These are phyloP conservation scores for Dorcoceras hygrometricum DNA, from an alignment of 257 asterid species.

Conservation along the genomic window DNA sequence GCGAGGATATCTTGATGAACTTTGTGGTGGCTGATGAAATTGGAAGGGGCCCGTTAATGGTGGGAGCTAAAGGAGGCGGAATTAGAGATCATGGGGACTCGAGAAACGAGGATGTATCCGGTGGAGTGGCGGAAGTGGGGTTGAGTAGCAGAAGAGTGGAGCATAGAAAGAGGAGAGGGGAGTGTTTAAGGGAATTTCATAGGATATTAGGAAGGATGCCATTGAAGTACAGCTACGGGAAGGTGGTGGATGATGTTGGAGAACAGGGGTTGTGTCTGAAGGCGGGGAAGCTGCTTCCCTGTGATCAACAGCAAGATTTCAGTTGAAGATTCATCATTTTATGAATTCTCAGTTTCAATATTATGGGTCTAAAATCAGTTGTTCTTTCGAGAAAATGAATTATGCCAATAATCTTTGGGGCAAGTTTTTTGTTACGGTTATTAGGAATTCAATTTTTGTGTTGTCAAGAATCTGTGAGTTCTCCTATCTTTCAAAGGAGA, in stretches of 20 bases:
- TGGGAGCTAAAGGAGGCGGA: slow-evolving; percentile 49
- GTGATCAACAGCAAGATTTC: slow-evolving; percentile 53
- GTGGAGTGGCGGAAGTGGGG: slow-evolving; percentile 61
- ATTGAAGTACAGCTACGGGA: slow-evolving; percentile 71
- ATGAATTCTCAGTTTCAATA: no score
- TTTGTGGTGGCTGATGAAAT: slow-evolving; percentile 58
- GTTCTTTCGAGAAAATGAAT: no score
- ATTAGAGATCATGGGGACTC: slow-evolving; percentile 89
- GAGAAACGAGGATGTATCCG: slow-evolving; percentile 59
- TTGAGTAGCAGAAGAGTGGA: slow-evolving; percentile 72
- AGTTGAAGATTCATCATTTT: slow-evolving; percentile 22
- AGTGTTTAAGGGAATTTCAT: slow-evolving; percentile 72
- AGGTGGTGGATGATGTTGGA: slow-evolving; percentile 61
- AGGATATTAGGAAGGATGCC: slow-evolving; percentile 68
- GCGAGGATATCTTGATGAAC: slow-evolving; percentile 93
- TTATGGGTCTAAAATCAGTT: no score
- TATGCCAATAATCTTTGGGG: no score
- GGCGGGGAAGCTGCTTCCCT: slow-evolving; percentile 57
- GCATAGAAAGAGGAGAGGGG: slow-evolving; percentile 86
- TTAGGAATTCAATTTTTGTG: neutral
- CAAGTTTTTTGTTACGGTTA: no score
- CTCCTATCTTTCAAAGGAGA: neutral
- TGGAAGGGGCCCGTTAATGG: slow-evolving; percentile 62
- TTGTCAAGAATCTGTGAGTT: slow-evolving; percentile 16
- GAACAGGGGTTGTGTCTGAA: slow-evolving; percentile 83